phyloP scores from a whole-genome alignment of 1,139 yeast genomes.

The Sugiyamaella xylanicola region DNA sequence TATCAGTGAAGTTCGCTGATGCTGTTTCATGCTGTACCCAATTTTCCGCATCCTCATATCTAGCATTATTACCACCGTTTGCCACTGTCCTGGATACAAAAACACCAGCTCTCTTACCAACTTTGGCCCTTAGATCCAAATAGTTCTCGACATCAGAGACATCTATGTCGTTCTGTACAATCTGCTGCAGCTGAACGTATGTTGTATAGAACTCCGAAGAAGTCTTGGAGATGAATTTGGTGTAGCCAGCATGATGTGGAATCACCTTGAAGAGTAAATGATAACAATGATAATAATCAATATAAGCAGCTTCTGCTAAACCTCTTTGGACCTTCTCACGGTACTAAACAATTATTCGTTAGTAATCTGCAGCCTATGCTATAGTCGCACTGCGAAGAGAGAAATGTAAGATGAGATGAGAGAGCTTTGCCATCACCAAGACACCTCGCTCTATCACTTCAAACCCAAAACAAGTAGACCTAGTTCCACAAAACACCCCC shows the following conservation, averaged over 20 bases:
- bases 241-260: constrained; percentile 31
- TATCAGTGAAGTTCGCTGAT: too few species aligned
- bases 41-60: not conserved
- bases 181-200: constrained; percentile 28
- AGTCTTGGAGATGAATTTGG: constrained; percentile 25
- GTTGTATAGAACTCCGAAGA: constrained; percentile 31
- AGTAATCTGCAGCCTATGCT: constrained; percentile 1
- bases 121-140: constrained; percentile 25
- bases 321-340: constrained; percentile 30
- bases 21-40: not conserved
- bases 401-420: too few species aligned
- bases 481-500: too few species aligned
- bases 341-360: constrained; percentile 20
- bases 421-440: too few species aligned
- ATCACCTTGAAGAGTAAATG: constrained; percentile 30
- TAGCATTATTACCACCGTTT: not conserved
- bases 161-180: constrained; percentile 27
- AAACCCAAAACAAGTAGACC: too few species aligned
- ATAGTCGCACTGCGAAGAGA: too few species aligned
- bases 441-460: too few species aligned
- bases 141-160: constrained; percentile 27
- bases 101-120: constrained; percentile 14
- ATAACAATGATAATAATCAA: constrained; percentile 33
- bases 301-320: constrained; percentile 33
- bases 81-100: not conserved